phyloP scores from a whole-genome alignment of 2,329 filamentous ascomycete species.

The Neonectria magnoliae region DNA sequence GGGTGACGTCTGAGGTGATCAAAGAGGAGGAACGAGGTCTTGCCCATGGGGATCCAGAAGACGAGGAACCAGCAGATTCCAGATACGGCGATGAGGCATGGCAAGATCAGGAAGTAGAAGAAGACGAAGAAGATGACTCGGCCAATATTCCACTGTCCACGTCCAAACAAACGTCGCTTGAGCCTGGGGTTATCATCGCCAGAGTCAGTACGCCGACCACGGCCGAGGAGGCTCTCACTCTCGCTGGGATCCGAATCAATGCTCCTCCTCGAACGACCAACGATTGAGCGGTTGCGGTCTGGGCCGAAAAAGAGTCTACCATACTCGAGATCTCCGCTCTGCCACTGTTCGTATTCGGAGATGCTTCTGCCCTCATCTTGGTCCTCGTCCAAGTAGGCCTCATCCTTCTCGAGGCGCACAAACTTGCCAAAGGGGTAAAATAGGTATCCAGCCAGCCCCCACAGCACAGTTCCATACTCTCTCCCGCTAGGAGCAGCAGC shows the following conservation, averaged over 20 bases:
- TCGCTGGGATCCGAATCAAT: conserved; percentile 86
- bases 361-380: conserved; percentile 96
- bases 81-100: conserved; percentile 85
- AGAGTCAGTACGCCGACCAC: conserved; percentile 62
- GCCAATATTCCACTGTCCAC: conserved; percentile 94
- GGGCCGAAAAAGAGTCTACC: conserved; percentile 96
- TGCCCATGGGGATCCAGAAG: conserved; percentile 98
- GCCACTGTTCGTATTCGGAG: conserved; percentile 99
- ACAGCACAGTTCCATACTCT: conserved; percentile 87
- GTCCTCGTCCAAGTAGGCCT: conserved; percentile 93
- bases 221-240: conserved; percentile 86
- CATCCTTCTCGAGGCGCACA: conserved; percentile 91
- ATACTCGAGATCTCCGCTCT: conserved; percentile 95
- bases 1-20: conserved; percentile 93
- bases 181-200: conserved; percentile 52
- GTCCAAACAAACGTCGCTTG: conserved; percentile 91
- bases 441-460: conserved; percentile 85
- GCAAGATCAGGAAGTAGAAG: conserved; percentile 93
- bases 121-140: conserved; percentile 95
- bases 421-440: conserved; percentile 98
- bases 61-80: conserved; percentile 95
- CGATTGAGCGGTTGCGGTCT: conserved; percentile 76
- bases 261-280: conserved; percentile 87
- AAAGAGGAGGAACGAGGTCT: conserved; percentile 88
- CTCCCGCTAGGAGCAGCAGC: conserved; percentile 81